Evolutionary conservation across 805 yeast species (phyloP).

Genomic region (Monosporozyma siamensis): DNA sequence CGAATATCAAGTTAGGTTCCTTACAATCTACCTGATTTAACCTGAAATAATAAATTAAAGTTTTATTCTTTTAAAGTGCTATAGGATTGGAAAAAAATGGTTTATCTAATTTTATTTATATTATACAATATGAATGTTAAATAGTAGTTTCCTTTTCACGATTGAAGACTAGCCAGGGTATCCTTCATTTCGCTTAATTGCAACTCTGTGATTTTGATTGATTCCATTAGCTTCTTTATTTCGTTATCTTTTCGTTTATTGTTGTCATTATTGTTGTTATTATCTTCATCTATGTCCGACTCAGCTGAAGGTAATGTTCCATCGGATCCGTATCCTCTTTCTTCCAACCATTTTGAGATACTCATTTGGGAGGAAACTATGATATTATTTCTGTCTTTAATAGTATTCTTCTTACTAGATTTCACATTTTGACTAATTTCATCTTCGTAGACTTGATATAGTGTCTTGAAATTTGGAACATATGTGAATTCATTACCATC

Average conservation of each 20-base stretch:
- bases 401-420: constrained; percentile 5
- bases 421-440: constrained; percentile 14
- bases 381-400: constrained; percentile 16
- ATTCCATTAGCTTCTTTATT: constrained; percentile 17
- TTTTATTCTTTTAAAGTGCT: background rate
- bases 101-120: background rate
- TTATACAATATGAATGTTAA: background rate
- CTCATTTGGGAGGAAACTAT: constrained; percentile 44
- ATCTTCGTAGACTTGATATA: constrained; percentile 28
- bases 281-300: background rate
- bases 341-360: constrained; percentile 66
- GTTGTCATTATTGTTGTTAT: background rate
- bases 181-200: constrained; percentile 24
- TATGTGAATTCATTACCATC: constrained; percentile 33
- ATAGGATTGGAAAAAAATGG: background rate
- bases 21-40: background rate
- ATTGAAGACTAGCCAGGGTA: constrained; percentile 7
- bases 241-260: background rate
- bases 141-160: constrained; percentile 2
- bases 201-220: constrained; percentile 24
- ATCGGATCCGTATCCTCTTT: constrained; percentile 5
- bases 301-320: background rate
- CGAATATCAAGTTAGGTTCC: too few species aligned
- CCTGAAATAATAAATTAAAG: background rate
- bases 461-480: constrained; percentile 34